Conservation (phyloP, 768 basidiomycete genomes). For the Podaxis carcinomalis region DNA sequence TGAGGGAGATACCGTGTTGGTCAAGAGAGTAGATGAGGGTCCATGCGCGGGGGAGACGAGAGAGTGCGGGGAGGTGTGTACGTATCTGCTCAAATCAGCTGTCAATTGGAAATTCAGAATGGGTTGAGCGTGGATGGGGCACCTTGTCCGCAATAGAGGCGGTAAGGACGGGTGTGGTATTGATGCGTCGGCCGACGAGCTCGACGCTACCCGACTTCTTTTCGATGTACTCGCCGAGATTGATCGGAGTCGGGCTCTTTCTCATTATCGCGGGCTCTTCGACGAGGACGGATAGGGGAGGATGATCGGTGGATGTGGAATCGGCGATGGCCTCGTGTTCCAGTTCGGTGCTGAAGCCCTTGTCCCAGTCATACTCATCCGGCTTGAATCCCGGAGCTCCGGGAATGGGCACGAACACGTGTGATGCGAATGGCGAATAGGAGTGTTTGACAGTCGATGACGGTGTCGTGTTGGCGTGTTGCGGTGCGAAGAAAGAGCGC, state of each 20-base stretch:
- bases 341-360: slow-evolving; percentile 50
- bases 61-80: slow-evolving; percentile 65
- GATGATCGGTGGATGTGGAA: not conserved
- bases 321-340: slow-evolving; percentile 28
- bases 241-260: slow-evolving; percentile 15
- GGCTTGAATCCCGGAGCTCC: slow-evolving; percentile 81
- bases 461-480: slow-evolving; percentile 20
- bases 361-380: slow-evolving; percentile 64
- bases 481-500: slow-evolving; percentile 2
- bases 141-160: slow-evolving; percentile 58
- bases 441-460: slow-evolving; percentile 13
- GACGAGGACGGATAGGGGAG: not conserved
- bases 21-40: slow-evolving; percentile 85
- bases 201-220: slow-evolving; percentile 45
- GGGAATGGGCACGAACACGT: slow-evolving; percentile 36
- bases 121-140: slow-evolving; percentile 18
- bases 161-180: slow-evolving; percentile 49
- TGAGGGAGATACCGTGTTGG: slow-evolving; percentile 90
- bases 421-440: slow-evolving; percentile 39
- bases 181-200: slow-evolving; percentile 51
- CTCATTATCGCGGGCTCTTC: slow-evolving; percentile 3
- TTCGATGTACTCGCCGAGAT: slow-evolving; percentile 43
- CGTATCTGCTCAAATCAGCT: slow-evolving; percentile 48
- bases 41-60: slow-evolving; percentile 70
- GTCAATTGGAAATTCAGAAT: not conserved